Conservation (phyloP, 164 flowering plant species). For the Nymphaea colorata region DNA sequence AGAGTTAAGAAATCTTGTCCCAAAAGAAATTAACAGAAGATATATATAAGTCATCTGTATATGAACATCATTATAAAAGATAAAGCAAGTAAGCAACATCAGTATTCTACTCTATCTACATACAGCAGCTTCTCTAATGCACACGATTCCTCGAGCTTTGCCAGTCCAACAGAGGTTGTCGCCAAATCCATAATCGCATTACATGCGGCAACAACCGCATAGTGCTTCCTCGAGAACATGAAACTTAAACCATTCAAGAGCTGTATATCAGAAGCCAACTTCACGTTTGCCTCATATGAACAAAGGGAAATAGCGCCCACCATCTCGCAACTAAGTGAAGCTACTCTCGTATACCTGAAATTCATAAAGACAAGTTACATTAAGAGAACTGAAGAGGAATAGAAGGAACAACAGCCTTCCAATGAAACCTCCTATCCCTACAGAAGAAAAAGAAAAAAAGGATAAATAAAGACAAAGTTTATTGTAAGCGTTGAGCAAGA, state of each 20-base stretch:
- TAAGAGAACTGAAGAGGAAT: no score
- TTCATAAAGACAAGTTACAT: not conserved
- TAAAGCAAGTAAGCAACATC: not conserved
- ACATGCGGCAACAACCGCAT: constrained; percentile 28
- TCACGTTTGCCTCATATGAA: constrained; percentile 37
- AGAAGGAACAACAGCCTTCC: no score
- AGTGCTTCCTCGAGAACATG: constrained; percentile 8
- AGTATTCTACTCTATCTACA: constrained; percentile 13
- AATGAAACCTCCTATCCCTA: no score
- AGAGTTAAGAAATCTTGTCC: no score
- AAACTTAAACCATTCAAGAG: constrained; percentile 25
- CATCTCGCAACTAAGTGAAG: constrained; percentile 21
- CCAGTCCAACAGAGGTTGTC: constrained; percentile 30
- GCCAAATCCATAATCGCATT: constrained; percentile 56
- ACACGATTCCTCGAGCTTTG: constrained; percentile 18
- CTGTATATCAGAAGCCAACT: constrained; percentile 27
- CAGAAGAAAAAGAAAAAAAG: no score
- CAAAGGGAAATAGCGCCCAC: constrained; percentile 35
- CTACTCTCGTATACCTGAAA: constrained; percentile 19
- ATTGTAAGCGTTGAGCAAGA: no score
- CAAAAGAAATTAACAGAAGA: no score
- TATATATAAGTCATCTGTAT: no score
- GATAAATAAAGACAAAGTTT: no score
- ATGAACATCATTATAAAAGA: not conserved
- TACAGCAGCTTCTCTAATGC: constrained; percentile 42